Conservation (phyloP, 257 asterid genomes). For the Solanum ossicruentum region DNA sequence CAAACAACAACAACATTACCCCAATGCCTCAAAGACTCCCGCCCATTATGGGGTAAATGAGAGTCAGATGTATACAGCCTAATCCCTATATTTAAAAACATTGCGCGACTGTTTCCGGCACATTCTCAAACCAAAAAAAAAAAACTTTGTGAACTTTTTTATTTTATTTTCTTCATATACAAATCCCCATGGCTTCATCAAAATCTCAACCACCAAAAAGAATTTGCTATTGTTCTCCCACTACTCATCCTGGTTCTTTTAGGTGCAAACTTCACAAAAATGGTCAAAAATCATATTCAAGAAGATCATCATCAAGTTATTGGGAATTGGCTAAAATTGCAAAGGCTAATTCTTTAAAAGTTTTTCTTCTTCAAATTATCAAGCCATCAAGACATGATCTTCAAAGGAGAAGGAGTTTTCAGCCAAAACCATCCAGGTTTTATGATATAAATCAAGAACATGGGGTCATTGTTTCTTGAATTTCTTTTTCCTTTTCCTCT, state of each 20-base stretch:
- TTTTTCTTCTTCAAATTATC: not conserved
- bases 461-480: not conserved
- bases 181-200: not conserved
- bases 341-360: not conserved
- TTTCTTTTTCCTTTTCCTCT: not conserved
- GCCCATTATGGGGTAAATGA: no score
- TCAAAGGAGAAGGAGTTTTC: slow-evolving; percentile 2
- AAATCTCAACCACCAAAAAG: not conserved
- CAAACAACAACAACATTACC: no score
- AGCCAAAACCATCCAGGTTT: slow-evolving; percentile 3
- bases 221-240: slow-evolving; percentile 1
- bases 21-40: no score
- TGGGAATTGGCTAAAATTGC: slow-evolving; percentile 2
- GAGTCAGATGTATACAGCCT: no score
- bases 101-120: no score
- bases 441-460: not conserved
- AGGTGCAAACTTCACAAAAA: slow-evolving; percentile 1
- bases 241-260: slow-evolving; percentile 1
- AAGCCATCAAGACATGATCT: slow-evolving; percentile 7
- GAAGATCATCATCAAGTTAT: not conserved
- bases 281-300: not conserved
- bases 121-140: no score
- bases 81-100: no score
- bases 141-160: not conserved
- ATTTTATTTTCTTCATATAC: not conserved